Evolutionary conservation across 805 yeast species (phyloP), one percentile per base, ranked within the genome.

Genomic region (Wickerhamiella bombiphila): DNA sequence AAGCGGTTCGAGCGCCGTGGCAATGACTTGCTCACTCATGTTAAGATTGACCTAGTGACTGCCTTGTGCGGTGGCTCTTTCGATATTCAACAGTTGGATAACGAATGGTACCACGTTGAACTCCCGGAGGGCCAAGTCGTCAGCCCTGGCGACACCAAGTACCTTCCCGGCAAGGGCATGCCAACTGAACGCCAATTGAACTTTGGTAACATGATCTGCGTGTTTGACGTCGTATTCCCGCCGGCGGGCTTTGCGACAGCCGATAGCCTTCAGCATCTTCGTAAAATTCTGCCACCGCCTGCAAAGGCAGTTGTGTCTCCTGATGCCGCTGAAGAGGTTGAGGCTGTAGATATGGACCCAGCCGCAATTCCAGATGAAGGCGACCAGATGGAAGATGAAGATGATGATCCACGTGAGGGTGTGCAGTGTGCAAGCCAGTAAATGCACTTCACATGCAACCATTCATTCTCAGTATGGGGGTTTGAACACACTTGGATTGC

Each of bases 41-140:
- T 82, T 48, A 85, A 83, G 65, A 66, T 91, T 53, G 97, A 91
- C 60, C 69, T 91, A 49, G 68, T 88, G 56, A 85, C 97, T 19
- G 94, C 99, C 22, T 70, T 91, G 51, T 93, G 95, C 34, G 99
- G 99, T 57, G 99, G 99, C 53, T 76, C 77, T 43, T 69, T 91
- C 57, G 76, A 80, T 26, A 66, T 91, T 57, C 70, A 85, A 66
- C 96, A 88, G 56, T 75, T 91, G 41, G 80, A 83, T 50, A 95
- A 94, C 48, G 95, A 85, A 52, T 83, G 75, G 70, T 65, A 88
- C 54, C 82, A 85, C 68, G 72, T 85, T 42, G 66, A 71, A 28
- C 74, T 86, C 45, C 64, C 79, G 36, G 91, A 96, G 39, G 97
- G 97, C 58, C 95, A 88, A 64, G 85, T 88, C 43, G 79, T 91